Base-by-base conservation (phyloP, 2,329 filamentous ascomycete species). In the Penicillium sp. region DNA sequence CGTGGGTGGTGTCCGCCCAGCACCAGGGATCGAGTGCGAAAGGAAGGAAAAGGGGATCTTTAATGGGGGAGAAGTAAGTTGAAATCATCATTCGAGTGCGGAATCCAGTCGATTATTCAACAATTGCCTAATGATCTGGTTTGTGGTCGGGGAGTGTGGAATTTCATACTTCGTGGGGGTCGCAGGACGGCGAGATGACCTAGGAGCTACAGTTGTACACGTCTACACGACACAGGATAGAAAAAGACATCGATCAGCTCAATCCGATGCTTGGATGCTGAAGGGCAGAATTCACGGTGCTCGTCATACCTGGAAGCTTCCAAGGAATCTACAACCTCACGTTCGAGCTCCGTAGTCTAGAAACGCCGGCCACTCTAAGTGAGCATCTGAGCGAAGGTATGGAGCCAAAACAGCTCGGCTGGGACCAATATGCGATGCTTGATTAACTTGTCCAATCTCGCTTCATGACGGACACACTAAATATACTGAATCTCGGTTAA, bases 1-100 rank as follows among this genome's bases (percentile, higher is more conserved):
- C 62, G 54, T 63, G 57, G 62, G n/a, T 34, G 15, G 41, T 11
- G 22, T 7, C 38, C 51, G 39, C 38, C 50, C 38, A 25, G 37
- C 34, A 22, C 51, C 51, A 53, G 25, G 50, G 45, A 45, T 37
- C 28, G 28, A 51, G 34, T n/a, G 25, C 15, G 31, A 37, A 14
- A 28, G 12, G 31, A 39, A 37, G 22, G 47, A 50, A 57, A 41
- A 37, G 20, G 49, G 35, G 37, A n/a, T 31, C 7, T 14, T 35
- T 17, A 25, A 4, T 35, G 17, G 17, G 35, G 49, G 12, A 25
- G 49, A 8, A n/a, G 22, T 31, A 31, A 41, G 14, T 6, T 17
- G 22, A 14, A 15, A 47, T 28, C 7, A n/a, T 47, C n/a, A 47
- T 20, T 22, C 20, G 17, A 22, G 39, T 22, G 3, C 17, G 43